These are phyloP conservation scores for Fistulina hepatica DNA, from an alignment of 1,284 basidiomycete species.

Conservation along the genomic window DNA sequence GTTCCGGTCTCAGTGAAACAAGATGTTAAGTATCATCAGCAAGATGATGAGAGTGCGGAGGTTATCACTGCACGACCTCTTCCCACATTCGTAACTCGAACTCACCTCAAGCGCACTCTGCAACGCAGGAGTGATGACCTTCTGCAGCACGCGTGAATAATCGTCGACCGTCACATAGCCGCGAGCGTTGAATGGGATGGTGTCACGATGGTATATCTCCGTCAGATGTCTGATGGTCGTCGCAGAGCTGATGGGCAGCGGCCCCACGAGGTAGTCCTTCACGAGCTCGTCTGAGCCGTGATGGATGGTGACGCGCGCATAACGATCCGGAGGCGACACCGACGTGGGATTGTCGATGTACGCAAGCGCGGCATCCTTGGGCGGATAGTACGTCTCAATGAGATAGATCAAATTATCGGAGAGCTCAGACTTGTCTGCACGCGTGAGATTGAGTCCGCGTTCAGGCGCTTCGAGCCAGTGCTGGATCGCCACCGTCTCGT, in stretches of 20 bases:
- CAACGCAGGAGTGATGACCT: constrained; percentile 16
- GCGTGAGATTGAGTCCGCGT: constrained; percentile 38
- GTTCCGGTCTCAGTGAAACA: neutral
- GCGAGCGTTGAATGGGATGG: constrained; percentile 42
- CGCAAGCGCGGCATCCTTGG: constrained; percentile 37
- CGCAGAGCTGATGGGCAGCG: constrained; percentile 33
- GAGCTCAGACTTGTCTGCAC: constrained; percentile 19
- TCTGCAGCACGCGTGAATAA: constrained; percentile 24
- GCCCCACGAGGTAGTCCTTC: constrained; percentile 46
- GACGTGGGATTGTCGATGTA: constrained; percentile 30
- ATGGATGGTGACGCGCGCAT: constrained; percentile 41
- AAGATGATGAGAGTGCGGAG: constrained; percentile 20
- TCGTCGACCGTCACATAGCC: constrained; percentile 28
- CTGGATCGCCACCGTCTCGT: constrained; percentile 34
- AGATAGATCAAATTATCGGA: constrained; percentile 40
- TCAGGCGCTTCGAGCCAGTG: constrained; percentile 36
- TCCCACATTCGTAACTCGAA: no score
- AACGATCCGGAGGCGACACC: constrained; percentile 22
- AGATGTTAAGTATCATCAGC: constrained; percentile 10
- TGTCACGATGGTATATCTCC: constrained; percentile 40
- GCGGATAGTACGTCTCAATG: constrained; percentile 39
- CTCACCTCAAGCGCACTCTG: neutral
- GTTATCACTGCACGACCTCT: constrained; percentile 1
- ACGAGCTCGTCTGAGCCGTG: constrained; percentile 38
- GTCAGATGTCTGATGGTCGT: constrained; percentile 30